These are phyloP conservation scores for Talaromyces rugulosus DNA, from an alignment of 2,329 filamentous ascomycete species.

Conservation along the genomic window DNA sequence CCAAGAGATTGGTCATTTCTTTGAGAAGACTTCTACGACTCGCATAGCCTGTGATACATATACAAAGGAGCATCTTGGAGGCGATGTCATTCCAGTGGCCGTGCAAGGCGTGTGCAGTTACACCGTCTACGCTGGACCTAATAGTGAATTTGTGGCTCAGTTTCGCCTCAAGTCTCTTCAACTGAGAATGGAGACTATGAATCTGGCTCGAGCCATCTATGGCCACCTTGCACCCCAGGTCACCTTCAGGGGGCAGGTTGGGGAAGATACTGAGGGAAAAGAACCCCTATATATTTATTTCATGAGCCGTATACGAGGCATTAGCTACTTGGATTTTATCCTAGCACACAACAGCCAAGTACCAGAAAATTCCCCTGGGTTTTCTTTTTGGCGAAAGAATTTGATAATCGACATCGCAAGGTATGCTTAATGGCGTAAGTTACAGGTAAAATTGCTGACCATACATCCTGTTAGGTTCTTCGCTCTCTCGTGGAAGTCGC, in stretches of 20 bases:
- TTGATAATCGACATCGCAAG: constrained; percentile 32
- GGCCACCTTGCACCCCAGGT: constrained; percentile 25
- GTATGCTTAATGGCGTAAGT: constrained; percentile 14
- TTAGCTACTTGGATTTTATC: constrained; percentile 36
- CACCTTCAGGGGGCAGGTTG: constrained; percentile 26
- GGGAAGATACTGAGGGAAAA: constrained; percentile 18
- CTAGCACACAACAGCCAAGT: constrained; percentile 25
- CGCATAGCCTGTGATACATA: constrained; percentile 18
- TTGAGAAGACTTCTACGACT: constrained; percentile 17
- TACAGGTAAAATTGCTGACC: constrained; percentile 11
- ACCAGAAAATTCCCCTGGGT: constrained; percentile 31
- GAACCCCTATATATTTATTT: constrained; percentile 36
- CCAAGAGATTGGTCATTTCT: constrained; percentile 19
- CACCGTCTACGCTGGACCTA: constrained; percentile 33
- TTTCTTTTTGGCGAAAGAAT: constrained; percentile 29
- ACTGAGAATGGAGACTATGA: constrained; percentile 26
- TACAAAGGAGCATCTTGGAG: constrained; percentile 27
- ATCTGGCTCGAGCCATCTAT: constrained; percentile 29
- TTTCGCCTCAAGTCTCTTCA: constrained; percentile 34
- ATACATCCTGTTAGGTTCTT: constrained; percentile 31
- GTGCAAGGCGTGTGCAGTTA: constrained; percentile 39
- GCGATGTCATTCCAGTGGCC: constrained; percentile 26
- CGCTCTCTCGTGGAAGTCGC: constrained; percentile 34
- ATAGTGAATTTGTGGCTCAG: constrained; percentile 33
- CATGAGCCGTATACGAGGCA: constrained; percentile 23